Percentiles rank a stretch among this genome's conserved stretches.
Evolutionary conservation across 148 eudicot genomes (phyloP).

Genomic region (Limonium bicolor): DNA sequence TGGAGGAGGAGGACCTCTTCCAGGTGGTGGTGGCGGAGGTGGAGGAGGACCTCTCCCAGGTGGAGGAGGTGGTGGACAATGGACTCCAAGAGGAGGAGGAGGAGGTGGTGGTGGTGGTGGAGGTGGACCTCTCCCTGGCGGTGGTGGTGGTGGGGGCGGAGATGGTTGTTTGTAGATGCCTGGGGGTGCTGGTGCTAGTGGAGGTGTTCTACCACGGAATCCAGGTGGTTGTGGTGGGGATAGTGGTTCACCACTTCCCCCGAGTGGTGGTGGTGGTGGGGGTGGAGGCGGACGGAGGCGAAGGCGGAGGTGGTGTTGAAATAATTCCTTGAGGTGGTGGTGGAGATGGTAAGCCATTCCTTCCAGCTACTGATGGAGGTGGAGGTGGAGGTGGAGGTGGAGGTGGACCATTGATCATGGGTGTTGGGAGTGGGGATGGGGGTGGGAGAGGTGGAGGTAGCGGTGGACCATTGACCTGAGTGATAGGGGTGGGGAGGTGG

Average conservation of each 20-base stretch:
- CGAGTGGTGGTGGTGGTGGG: background rate
- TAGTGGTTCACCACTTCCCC: background rate
- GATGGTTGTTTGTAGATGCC: background rate
- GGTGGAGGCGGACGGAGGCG: slow-evolving; percentile 9
- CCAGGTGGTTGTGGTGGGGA: background rate
- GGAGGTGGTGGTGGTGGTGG: slow-evolving; percentile 3
- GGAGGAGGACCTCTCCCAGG: background rate
- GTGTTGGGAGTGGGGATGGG: slow-evolving; percentile 11
- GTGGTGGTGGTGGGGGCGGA: background rate
- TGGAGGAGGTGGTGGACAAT: slow-evolving; percentile 1
- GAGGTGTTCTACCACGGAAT: too few species aligned
- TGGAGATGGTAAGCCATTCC: too few species aligned
- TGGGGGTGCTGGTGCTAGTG: background rate
- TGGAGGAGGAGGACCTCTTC: background rate
- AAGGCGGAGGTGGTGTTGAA: slow-evolving; percentile 19
- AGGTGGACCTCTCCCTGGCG: background rate
- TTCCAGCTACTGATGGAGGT: slow-evolving; percentile 8
- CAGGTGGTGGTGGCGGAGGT: slow-evolving; percentile 1
- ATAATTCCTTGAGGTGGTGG: background rate
- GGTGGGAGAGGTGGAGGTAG: slow-evolving; percentile 15
- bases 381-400: slow-evolving; percentile 23
- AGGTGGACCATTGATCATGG: slow-evolving; percentile 3
- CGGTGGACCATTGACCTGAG: slow-evolving; percentile 15
- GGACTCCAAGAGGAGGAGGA: background rate
- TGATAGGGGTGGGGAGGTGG: too few species aligned